phyloP scores from a whole-genome alignment of 352 stramenopile genomes.

The Pythium biforme region DNA sequence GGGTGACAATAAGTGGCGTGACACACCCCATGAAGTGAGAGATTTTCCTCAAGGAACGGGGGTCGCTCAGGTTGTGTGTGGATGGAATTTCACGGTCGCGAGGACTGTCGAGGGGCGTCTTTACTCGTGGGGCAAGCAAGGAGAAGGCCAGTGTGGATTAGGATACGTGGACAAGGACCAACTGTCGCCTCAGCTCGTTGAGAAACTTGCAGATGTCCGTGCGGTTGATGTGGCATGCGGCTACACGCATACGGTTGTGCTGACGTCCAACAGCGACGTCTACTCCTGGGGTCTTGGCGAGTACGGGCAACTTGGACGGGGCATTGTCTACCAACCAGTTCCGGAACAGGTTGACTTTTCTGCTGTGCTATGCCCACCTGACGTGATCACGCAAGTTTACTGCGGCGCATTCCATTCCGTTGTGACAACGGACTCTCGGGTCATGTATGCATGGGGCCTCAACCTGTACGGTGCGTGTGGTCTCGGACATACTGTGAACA shows the following conservation, averaged over 20 bases:
- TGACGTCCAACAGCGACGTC: slow-evolving; percentile 74
- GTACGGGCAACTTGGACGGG: slow-evolving; percentile 89
- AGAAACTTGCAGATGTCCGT: slow-evolving; percentile 38
- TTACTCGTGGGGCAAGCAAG: slow-evolving; percentile 87
- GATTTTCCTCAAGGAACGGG: slow-evolving; percentile 37
- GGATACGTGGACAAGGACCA: slow-evolving; percentile 82
- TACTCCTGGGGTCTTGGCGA: slow-evolving; percentile 90
- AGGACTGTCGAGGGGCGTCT: slow-evolving; percentile 48
- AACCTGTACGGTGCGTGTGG: slow-evolving; percentile 82
- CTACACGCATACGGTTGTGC: slow-evolving; percentile 86
- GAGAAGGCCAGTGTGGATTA: slow-evolving; percentile 84
- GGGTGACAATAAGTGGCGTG: slow-evolving; percentile 73
- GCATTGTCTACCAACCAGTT: slow-evolving; percentile 78
- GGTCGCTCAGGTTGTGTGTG: slow-evolving; percentile 59
- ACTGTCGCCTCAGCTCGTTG: slow-evolving; percentile 51
- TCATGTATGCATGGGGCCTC: slow-evolving; percentile 79
- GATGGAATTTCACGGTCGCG: slow-evolving; percentile 82
- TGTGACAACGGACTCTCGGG: slow-evolving; percentile 48
- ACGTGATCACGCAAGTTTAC: slow-evolving; percentile 56
- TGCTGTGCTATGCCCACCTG: slow-evolving; percentile 40
- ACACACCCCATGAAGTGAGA: slow-evolving; percentile 60
- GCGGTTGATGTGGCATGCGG: slow-evolving; percentile 77
- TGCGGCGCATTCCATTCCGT: slow-evolving; percentile 84
- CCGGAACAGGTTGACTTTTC: slow-evolving; percentile 63
- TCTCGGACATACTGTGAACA: slow-evolving; percentile 76